Conservation (phyloP, 1,139 yeast genomes). For the Saccharomyces hybrid region DNA sequence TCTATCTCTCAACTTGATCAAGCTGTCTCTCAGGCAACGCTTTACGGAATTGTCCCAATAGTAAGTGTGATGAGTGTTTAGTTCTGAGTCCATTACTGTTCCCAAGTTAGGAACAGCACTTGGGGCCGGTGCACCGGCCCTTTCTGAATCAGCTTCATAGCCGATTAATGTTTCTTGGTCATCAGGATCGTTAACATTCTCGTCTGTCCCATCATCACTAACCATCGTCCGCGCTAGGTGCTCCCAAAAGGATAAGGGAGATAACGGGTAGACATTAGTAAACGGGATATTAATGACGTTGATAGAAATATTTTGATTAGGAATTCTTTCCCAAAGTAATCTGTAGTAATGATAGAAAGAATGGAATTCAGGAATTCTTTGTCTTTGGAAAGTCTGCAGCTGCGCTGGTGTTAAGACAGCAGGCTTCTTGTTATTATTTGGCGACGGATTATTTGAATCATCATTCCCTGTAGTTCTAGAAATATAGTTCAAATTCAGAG, state of each 20-base stretch:
- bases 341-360: conserved; percentile 27
- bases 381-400: conserved; percentile 17
- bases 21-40: conserved; percentile 13
- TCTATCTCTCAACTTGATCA: conserved; percentile 4
- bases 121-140: background rate
- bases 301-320: conserved; percentile 23
- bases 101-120: background rate
- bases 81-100: background rate
- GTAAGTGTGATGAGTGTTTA: conserved; percentile 6
- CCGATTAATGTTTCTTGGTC: conserved; percentile 25
- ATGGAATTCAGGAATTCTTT: conserved; percentile 25
- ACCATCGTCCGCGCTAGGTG: conserved; percentile 10
- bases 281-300: conserved; percentile 30
- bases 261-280: conserved; percentile 28
- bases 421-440: conserved; percentile 16
- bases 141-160: background rate
- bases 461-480: conserved; percentile 14
- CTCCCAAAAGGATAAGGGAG: conserved; percentile 24
- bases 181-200: conserved; percentile 7
- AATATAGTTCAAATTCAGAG: conserved; percentile 22
- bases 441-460: conserved; percentile 4
- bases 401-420: conserved; percentile 24
- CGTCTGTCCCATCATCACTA: conserved; percentile 1
- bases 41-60: conserved; percentile 22
- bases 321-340: conserved; percentile 27